Conservation (phyloP, 306 rosid genomes). For the Sphenostylis stenocarpa region DNA sequence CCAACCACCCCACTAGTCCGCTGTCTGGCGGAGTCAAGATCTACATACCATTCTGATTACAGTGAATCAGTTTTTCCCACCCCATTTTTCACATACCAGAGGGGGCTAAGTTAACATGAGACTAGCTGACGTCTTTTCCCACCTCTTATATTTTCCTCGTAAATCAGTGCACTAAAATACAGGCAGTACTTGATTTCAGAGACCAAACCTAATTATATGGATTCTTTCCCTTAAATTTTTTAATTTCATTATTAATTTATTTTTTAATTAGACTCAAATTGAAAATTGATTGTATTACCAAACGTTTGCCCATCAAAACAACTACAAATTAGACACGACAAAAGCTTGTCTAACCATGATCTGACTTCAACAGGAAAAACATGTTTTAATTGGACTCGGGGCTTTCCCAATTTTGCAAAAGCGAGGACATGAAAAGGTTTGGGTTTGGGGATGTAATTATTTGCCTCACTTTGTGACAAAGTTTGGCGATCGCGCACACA, state of each 20-base stretch:
- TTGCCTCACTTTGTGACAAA: not conserved
- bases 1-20: too few relatives aligned
- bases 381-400: not conserved
- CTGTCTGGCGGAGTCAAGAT: too few relatives aligned
- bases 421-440: not conserved
- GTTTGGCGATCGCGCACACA: not conserved
- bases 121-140: too few relatives aligned
- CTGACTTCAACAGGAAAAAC: not conserved
- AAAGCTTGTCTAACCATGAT: not conserved
- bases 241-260: not conserved
- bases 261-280: constrained; percentile 1
- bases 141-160: constrained; percentile 4
- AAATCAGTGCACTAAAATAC: constrained; percentile 5
- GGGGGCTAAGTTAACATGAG: too few relatives aligned
- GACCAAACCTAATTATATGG: not conserved
- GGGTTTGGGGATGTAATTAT: not conserved
- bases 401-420: not conserved
- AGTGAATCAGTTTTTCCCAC: too few relatives aligned
- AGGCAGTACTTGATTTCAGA: constrained; percentile 5
- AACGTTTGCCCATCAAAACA: constrained; percentile 2
- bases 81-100: too few relatives aligned
- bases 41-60: too few relatives aligned
- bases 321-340: not conserved
- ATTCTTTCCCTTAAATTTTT: constrained; percentile 3
- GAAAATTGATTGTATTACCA: not conserved